Evolutionary conservation across 225 moss, liverwort and hornwort genomes (phyloP).

Genomic region (Physcomitrium patens): DNA sequence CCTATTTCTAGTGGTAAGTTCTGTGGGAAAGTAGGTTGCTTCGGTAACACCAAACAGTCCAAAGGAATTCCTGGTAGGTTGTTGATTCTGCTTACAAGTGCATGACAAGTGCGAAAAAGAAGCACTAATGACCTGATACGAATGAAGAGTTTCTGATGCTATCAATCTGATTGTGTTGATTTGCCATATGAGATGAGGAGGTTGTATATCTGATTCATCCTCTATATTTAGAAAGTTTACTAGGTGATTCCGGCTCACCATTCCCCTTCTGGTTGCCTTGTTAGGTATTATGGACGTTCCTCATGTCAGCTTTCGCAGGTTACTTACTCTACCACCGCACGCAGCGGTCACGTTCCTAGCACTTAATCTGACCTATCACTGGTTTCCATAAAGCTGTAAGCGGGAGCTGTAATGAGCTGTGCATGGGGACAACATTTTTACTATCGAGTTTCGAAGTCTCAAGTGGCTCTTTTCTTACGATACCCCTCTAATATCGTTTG

Average conservation of each 20-base stretch:
- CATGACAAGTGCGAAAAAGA: no score
- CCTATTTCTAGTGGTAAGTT: neutral
- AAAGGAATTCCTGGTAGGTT: no score
- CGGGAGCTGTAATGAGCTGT: conserved; percentile 25
- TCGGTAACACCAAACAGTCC: no score
- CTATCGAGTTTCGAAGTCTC: conserved; percentile 6
- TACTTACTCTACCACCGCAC: conserved; percentile 79
- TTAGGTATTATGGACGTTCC: conserved; percentile 87
- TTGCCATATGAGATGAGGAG: no score
- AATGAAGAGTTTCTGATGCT: conserved; percentile 6
- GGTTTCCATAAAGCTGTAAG: conserved; percentile 2
- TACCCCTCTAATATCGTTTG: conserved; percentile 9
- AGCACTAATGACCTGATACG: no score
- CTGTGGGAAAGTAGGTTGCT: neutral
- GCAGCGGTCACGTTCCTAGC: conserved; percentile 66
- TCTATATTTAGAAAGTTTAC: neutral
- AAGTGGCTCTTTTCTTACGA: conserved; percentile 9
- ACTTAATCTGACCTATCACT: conserved; percentile 6
- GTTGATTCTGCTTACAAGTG: no score
- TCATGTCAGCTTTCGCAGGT: conserved; percentile 83
- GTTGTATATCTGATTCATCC: neutral
- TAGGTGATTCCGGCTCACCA: conserved; percentile 23
- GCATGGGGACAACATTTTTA: conserved; percentile 1
- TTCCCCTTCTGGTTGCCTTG: conserved; percentile 29
- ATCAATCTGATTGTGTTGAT: conserved; percentile 1